Conservation (phyloP, 441 rosid genomes). For the Flueggea neowawraea region DNA sequence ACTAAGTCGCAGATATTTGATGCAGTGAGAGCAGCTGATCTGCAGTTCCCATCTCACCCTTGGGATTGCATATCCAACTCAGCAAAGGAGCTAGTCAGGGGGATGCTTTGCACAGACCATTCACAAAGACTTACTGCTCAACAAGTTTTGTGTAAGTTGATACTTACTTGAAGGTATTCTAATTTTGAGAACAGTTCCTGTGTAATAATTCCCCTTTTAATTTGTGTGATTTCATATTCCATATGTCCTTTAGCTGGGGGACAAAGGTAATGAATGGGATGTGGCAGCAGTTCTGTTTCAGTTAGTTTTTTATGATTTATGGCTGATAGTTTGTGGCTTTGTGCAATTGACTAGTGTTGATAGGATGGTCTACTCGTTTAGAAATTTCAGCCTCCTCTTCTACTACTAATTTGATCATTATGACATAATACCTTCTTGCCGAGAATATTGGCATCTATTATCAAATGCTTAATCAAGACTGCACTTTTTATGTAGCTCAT, state of each 20-base stretch:
- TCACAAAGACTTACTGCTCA: slow-evolving; percentile 44
- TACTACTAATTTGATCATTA: background rate
- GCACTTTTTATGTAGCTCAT: slow-evolving; percentile 33
- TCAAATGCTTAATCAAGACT: background rate
- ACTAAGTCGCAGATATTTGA: slow-evolving; percentile 67
- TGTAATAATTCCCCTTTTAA: too few species aligned
- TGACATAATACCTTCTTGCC: too few species aligned
- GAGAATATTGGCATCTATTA: background rate
- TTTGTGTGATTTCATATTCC: too few species aligned
- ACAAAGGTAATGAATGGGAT: too few species aligned
- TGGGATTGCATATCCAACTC: slow-evolving; percentile 53
- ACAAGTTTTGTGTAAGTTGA: slow-evolving; percentile 56
- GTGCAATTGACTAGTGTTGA: slow-evolving; percentile 3
- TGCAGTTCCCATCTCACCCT: slow-evolving; percentile 54
- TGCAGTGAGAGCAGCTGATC: slow-evolving; percentile 64
- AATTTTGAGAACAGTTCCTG: too few species aligned
- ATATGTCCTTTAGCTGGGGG: too few species aligned
- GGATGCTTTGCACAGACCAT: slow-evolving; percentile 58
- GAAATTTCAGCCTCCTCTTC: background rate
- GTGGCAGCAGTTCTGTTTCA: too few species aligned
- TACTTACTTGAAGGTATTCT: background rate
- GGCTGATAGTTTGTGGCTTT: too few species aligned
- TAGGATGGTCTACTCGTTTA: background rate
- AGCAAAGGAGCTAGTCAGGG: slow-evolving; percentile 48
- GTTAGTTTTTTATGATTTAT: too few species aligned